These are phyloP conservation scores for Lodderomyces elongisporus DNA, from an alignment of 1,139 yeast species.

Conservation along the genomic window DNA sequence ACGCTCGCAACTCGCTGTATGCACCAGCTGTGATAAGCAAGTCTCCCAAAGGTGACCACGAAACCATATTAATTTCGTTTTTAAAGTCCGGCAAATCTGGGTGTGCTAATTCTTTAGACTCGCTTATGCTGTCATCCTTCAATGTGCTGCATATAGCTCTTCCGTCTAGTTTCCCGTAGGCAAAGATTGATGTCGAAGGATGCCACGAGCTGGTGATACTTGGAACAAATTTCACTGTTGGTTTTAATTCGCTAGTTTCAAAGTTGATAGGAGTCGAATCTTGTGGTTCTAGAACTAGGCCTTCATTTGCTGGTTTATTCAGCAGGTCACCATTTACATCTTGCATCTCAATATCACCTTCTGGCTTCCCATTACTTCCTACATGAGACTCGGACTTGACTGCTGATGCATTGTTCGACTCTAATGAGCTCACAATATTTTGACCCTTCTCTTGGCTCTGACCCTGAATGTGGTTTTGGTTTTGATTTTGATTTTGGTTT, in stretches of 20 bases:
- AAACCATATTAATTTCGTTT: conserved; percentile 37
- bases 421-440: background rate
- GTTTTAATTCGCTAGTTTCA: conserved; percentile 19
- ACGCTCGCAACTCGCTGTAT: conserved; percentile 62
- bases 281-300: background rate
- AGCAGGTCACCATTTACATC: background rate
- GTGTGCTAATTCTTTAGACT: conserved; percentile 32
- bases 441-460: too few species aligned
- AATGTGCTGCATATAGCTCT: conserved; percentile 34
- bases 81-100: conserved; percentile 21
- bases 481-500: too few species aligned
- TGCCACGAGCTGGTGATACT: conserved; percentile 38
- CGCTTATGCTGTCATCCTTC: conserved; percentile 26
- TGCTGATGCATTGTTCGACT: background rate
- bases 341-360: background rate
- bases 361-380: background rate
- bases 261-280: conserved; percentile 12
- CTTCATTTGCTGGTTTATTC: background rate
- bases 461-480: background rate
- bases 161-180: conserved; percentile 33
- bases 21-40: conserved; percentile 52
- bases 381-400: background rate
- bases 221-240: conserved; percentile 22
- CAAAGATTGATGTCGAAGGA: conserved; percentile 34
- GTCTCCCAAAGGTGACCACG: conserved; percentile 65